These are phyloP conservation scores for Penicillium arizonense DNA, from an alignment of 495 filamentous ascomycete genomes.

Conservation along the genomic window DNA sequence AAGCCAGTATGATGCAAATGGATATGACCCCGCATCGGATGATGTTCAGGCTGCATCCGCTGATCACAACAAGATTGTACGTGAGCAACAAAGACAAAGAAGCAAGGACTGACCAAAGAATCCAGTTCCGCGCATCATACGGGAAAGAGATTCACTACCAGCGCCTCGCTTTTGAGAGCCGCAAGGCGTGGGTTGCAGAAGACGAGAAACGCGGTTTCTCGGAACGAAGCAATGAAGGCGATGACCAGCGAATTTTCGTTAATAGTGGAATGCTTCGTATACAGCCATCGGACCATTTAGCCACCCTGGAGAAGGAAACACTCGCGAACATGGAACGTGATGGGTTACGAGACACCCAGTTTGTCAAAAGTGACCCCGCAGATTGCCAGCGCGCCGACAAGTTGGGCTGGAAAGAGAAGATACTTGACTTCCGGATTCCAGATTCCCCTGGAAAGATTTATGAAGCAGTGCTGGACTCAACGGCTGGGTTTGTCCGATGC, in stretches of 20 bases:
- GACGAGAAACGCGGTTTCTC: constrained; percentile 12
- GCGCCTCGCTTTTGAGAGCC: constrained; percentile 16
- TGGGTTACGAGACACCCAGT: constrained; percentile 15
- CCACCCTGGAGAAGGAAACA: constrained; percentile 11
- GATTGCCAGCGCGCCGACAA: constrained; percentile 12
- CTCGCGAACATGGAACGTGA: constrained; percentile 16
- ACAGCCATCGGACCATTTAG: constrained; percentile 11
- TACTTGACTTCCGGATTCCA: constrained; percentile 13
- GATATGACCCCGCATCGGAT: constrained; percentile 6
- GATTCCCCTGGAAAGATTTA: constrained; percentile 4
- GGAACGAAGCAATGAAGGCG: background rate
- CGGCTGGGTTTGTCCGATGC: constrained; percentile 17
- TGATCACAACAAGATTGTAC: constrained; percentile 18
- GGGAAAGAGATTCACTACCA: constrained; percentile 18
- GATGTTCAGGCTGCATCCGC: constrained; percentile 17
- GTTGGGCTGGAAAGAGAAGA: constrained; percentile 13
- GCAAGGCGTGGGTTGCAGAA: constrained; percentile 10
- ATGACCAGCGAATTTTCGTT: constrained; percentile 9
- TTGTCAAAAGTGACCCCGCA: constrained; percentile 13
- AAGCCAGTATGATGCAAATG: constrained; percentile 9
- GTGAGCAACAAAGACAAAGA: background rate
- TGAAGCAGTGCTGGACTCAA: constrained; percentile 15
- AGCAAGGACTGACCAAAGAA: background rate
- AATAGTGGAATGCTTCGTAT: constrained; percentile 16
- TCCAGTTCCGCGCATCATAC: constrained; percentile 18